A percentile compares a stretch with the other conserved stretches of the same genome.
These are phyloP conservation scores for Picea sitchensis DNA, from an alignment of 75 land plant genomes.

Conservation along the genomic window DNA sequence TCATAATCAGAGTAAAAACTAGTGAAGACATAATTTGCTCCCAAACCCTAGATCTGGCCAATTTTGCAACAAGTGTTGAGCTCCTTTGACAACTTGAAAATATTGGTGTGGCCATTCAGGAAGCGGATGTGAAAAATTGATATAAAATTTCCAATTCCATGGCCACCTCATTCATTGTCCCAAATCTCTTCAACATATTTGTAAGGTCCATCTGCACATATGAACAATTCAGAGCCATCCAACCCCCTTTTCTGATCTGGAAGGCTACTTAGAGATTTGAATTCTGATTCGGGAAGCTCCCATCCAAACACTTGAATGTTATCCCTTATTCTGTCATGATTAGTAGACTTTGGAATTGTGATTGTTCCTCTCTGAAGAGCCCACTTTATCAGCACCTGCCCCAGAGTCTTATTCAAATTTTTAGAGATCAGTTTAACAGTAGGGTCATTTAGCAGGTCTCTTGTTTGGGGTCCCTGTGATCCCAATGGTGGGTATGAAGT, in stretches of 20 bases:
- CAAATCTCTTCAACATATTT: constrained; percentile 31
- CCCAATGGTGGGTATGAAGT: constrained; percentile 66
- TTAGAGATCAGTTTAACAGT: constrained; percentile 23
- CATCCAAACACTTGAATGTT: constrained; percentile 39
- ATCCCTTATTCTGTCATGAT: constrained; percentile 33
- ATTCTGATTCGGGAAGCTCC: constrained; percentile 37
- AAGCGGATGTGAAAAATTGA: too few species aligned
- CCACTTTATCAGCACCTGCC: constrained; percentile 50
- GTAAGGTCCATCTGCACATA: constrained; percentile 32
- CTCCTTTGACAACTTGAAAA: too few species aligned
- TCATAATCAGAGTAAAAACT: too few species aligned
- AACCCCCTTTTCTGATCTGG: constrained; percentile 39
- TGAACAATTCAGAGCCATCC: constrained; percentile 34
- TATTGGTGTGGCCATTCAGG: too few species aligned
- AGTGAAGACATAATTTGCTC: too few species aligned
- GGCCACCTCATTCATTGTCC: too few species aligned
- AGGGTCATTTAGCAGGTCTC: constrained; percentile 37
- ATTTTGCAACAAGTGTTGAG: too few species aligned
- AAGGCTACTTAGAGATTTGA: constrained; percentile 26
- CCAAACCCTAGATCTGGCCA: too few species aligned
- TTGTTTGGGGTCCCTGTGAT: constrained; percentile 11
- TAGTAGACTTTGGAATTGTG: constrained; percentile 41
- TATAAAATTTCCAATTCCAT: too few species aligned
- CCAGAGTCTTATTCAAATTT: constrained; percentile 47
- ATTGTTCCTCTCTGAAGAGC: constrained; percentile 42